These are phyloP conservation scores for Gentiana straminea DNA, from an alignment of 257 asterid species.

Conservation along the genomic window DNA sequence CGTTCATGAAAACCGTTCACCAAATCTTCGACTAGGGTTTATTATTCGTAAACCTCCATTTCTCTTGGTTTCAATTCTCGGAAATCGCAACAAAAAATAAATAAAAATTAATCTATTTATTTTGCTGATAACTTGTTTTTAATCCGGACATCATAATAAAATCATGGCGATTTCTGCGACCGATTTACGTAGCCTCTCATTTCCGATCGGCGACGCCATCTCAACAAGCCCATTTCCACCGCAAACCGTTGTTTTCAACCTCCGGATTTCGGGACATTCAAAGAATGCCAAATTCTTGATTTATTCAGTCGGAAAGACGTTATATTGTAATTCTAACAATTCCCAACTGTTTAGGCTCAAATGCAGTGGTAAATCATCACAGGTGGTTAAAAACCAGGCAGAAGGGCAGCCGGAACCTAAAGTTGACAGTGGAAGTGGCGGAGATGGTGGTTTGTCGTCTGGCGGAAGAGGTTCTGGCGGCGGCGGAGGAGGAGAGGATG, in stretches of 20 bases:
- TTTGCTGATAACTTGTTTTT: background rate
- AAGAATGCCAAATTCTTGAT: conserved; percentile 3
- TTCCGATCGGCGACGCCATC: background rate
- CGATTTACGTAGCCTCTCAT: conserved; percentile 5
- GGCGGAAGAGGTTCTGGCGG: conserved; percentile 43
- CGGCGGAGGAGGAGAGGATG: conserved; percentile 35
- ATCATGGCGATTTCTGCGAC: conserved; percentile 16
- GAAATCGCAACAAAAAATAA: background rate
- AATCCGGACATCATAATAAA: background rate
- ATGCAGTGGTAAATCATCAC: conserved; percentile 25
- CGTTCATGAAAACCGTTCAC: no score
- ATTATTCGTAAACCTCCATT: background rate
- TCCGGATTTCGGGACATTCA: conserved; percentile 4
- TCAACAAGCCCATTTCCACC: conserved; percentile 1
- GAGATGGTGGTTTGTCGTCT: conserved; percentile 35
- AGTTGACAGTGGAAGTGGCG: conserved; percentile 37
- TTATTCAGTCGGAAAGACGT: conserved; percentile 1
- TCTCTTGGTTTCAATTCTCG: background rate
- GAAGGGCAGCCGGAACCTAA: conserved; percentile 20
- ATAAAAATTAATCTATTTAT: background rate
- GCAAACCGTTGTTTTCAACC: background rate
- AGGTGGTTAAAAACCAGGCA: conserved; percentile 10
- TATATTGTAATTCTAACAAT: background rate
- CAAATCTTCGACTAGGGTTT: conserved; percentile 4
- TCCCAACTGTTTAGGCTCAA: conserved; percentile 13